phyloP scores from a whole-genome alignment of 352 stramenopile genomes.

The Saprolegnia parasitica region DNA sequence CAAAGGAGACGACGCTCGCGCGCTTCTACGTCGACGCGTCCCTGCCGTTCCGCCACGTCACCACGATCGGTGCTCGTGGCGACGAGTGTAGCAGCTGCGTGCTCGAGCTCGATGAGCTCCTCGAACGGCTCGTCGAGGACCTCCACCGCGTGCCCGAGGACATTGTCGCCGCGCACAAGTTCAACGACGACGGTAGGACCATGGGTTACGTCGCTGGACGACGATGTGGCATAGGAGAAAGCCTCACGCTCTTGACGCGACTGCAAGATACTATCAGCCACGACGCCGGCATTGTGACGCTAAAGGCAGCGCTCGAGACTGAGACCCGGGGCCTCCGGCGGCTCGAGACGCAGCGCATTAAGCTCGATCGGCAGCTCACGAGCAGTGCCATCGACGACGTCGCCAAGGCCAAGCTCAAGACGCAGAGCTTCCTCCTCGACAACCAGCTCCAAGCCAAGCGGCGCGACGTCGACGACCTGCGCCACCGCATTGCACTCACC shows the following conservation, averaged over 20 bases:
- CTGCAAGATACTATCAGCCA: slow-evolving; percentile 63
- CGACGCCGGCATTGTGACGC: slow-evolving; percentile 52
- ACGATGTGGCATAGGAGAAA: slow-evolving; percentile 45
- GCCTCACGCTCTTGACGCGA: slow-evolving; percentile 54
- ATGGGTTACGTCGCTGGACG: too few species aligned
- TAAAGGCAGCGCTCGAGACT: slow-evolving; percentile 38
- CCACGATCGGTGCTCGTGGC: neutral
- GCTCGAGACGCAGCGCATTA: slow-evolving; percentile 58
- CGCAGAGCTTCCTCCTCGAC: slow-evolving; percentile 49
- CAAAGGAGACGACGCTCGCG: neutral
- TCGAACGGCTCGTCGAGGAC: slow-evolving; percentile 41
- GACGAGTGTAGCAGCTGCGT: neutral
- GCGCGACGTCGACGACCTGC: slow-evolving; percentile 56
- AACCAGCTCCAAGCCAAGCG: slow-evolving; percentile 56
- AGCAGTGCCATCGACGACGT: slow-evolving; percentile 34
- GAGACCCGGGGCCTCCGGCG: slow-evolving; percentile 49
- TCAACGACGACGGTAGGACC: slow-evolving; percentile 61
- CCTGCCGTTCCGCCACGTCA: neutral
- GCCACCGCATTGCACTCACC: slow-evolving; percentile 44
- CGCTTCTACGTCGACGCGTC: neutral
- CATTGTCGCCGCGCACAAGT: slow-evolving; percentile 75
- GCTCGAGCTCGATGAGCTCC: slow-evolving; percentile 35
- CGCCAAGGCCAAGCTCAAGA: slow-evolving; percentile 34
- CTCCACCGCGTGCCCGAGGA: slow-evolving; percentile 61
- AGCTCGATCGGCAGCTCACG: slow-evolving; percentile 47